Percentiles rank a stretch among this genome's conserved stretches.
Conservation (phyloP, 352 stramenopile genomes). For the Globisporangium nagaii region DNA sequence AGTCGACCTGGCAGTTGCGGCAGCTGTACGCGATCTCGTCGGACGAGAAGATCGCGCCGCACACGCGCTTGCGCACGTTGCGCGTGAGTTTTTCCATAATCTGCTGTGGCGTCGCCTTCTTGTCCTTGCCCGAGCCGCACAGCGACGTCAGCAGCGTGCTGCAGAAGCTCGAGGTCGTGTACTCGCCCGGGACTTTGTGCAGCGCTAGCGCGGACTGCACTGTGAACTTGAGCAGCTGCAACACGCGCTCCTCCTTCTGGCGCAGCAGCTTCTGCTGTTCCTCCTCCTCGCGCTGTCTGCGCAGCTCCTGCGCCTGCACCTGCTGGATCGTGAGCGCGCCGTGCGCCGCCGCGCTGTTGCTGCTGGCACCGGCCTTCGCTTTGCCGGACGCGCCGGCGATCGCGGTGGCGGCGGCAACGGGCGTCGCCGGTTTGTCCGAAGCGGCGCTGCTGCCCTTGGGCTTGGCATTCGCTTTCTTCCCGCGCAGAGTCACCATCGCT, state of each 20-base stretch:
- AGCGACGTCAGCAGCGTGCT: slow-evolving; percentile 52
- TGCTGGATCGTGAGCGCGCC: slow-evolving; percentile 5
- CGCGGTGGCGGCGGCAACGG: slow-evolving; percentile 18
- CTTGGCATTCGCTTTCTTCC: slow-evolving; percentile 64
- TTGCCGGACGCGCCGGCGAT: slow-evolving; percentile 2
- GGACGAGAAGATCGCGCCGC: slow-evolving; percentile 76
- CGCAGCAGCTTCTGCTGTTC: slow-evolving; percentile 20
- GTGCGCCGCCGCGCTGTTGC: not conserved
- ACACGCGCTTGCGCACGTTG: slow-evolving; percentile 66
- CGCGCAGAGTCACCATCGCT: slow-evolving; percentile 64
- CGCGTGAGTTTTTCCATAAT: slow-evolving; percentile 60
- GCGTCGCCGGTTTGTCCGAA: slow-evolving; percentile 28
- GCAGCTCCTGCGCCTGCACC: slow-evolving; percentile 16
- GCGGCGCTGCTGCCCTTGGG: slow-evolving; percentile 38
- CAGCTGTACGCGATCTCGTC: slow-evolving; percentile 88
- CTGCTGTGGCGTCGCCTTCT: slow-evolving; percentile 29
- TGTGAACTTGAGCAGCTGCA: slow-evolving; percentile 42
- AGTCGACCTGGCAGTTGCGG: slow-evolving; percentile 82
- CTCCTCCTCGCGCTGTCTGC: slow-evolving; percentile 23
- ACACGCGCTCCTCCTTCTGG: slow-evolving; percentile 36
- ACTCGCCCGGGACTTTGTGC: slow-evolving; percentile 8
- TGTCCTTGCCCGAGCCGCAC: slow-evolving; percentile 51
- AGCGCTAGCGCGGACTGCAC: slow-evolving; percentile 33
- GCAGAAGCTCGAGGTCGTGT: slow-evolving; percentile 22
- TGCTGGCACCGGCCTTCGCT: slow-evolving; percentile 15